A percentile compares a stretch with the other conserved stretches of the same genome.
These are phyloP conservation scores for Termitomyces bulborhizus DNA, from an alignment of 768 basidiomycete genomes.

Conservation along the genomic window DNA sequence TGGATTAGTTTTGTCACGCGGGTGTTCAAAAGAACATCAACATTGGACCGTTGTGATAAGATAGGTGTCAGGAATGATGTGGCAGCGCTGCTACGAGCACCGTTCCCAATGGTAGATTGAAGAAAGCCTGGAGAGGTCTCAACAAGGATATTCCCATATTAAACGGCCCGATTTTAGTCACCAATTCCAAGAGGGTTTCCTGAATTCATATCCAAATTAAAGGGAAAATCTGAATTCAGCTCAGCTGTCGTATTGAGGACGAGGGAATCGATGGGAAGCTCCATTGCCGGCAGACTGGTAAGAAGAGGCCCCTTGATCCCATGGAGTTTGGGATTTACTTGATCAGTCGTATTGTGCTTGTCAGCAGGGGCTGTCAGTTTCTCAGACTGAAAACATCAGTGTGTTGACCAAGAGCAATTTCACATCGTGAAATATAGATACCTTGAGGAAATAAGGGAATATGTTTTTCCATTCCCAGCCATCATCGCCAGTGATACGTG, in stretches of 20 bases:
- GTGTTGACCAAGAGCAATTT: too few species aligned
- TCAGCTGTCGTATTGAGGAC: conserved; percentile 24
- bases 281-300: conserved; percentile 22
- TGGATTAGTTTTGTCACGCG: conserved; percentile 14
- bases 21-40: conserved; percentile 22
- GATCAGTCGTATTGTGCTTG: conserved; percentile 23
- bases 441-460: conserved; percentile 18
- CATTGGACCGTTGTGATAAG: conserved; percentile 20
- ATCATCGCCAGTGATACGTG: conserved; percentile 21
- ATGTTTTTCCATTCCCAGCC: conserved; percentile 28
- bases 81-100: conserved; percentile 23
- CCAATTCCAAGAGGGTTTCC: conserved; percentile 21
- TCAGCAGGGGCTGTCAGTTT: conserved; percentile 23
- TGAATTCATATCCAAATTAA: conserved; percentile 18
- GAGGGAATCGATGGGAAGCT: conserved; percentile 17
- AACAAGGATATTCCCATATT: too few species aligned
- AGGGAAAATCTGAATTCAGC: conserved; percentile 17
- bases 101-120: conserved; percentile 18
- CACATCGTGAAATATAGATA: not conserved
- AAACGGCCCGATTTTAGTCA: too few species aligned
- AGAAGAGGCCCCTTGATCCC: conserved; percentile 20
- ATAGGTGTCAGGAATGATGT: conserved; percentile 20
- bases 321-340: conserved; percentile 26
- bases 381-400: conserved; percentile 21
- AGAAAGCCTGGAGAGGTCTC: conserved; percentile 22